phyloP scores from a whole-genome alignment of 768 basidiomycete species.

The Hirschioporus abietinus region DNA sequence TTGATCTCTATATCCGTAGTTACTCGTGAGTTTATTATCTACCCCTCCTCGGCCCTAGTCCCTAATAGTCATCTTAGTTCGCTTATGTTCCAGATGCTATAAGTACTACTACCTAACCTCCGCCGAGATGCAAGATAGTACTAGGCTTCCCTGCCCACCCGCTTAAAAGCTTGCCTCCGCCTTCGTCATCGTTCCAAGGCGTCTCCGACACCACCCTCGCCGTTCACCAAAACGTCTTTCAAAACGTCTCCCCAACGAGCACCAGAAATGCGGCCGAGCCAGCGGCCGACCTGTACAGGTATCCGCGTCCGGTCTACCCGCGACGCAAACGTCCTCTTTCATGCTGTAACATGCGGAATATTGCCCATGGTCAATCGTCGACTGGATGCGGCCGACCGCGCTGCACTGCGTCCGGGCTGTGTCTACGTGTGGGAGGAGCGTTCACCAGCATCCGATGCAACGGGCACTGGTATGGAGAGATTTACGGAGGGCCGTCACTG shows the following conservation, averaged over 20 bases:
- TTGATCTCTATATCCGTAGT: not conserved
- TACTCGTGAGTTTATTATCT: not conserved
- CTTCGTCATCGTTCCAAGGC: constrained; percentile 3
- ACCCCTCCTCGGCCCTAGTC: not conserved
- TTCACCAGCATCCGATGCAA: constrained; percentile 26
- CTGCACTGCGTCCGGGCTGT: constrained; percentile 27
- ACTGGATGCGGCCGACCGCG: constrained; percentile 34
- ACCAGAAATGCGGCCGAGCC: constrained; percentile 10
- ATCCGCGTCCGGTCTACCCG: constrained; percentile 30
- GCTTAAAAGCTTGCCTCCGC: not conserved
- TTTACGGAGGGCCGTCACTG: constrained; percentile 28
- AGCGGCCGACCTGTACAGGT: constrained; percentile 29
- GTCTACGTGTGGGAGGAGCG: constrained; percentile 37
- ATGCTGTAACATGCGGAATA: constrained; percentile 27
- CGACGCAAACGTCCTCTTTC: constrained; percentile 35
- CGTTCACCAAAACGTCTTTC: constrained; percentile 5
- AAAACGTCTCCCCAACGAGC: constrained; percentile 14
- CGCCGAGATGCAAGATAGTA: not conserved
- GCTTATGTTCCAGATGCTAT: constrained; percentile 1
- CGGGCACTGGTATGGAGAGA: constrained; percentile 31
- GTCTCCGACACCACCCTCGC: constrained; percentile 2
- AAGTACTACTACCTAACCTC: not conserved
- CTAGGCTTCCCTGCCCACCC: constrained; percentile 9
- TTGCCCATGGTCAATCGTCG: constrained; percentile 34
- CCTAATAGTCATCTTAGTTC: not conserved